Evolutionary conservation across 805 yeast genomes (phyloP), one percentile per base, ranked within the genome.

Genomic region (Schwanniomyces pseudopolymorphus): DNA sequence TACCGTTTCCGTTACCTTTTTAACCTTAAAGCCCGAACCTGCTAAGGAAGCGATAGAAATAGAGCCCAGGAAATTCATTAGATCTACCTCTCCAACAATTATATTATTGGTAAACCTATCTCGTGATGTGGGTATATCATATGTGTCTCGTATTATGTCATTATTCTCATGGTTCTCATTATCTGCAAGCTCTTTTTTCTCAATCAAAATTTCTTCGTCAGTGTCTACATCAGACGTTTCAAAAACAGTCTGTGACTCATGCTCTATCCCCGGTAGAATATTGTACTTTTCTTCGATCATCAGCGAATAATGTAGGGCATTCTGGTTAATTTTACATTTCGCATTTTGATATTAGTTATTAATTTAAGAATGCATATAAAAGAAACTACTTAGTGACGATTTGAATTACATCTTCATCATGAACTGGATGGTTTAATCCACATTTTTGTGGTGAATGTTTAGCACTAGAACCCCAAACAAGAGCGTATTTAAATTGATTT

Each of bases 391-490:
- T 92, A 17, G 97, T 83, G 42, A 92, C 89, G 47, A 92, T 81
- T 42, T 94, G 85, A 19, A 94, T 92, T 14, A 92, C 99, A 63
- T 92, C 99, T 61, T 91, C 97, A 62, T 92, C 98, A 55, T 87
- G 82, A 11, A 94, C 85, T 31, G 73, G 72, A 63, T 92, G 99
- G 51, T 63, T 79, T 47, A 92, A 72, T 0, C 99, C 98, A 74
- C 98, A 92, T 62, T 92, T 92, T 61, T 92, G 99, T 3, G 98
- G 98, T 28, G 92, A 88, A 62, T 89, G 96, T 64, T 94, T 94
- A 5, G 97, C 87, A 40, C 95, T 85, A 1, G 91, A 83, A 0
- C 99, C 99, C 97, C 98, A 92, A 5, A 92, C 97, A 59, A 90
- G 69, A 0, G 98, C 98, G 63, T 91, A 90, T 64, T 90, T 89